Percentiles rank a stretch among this genome's conserved stretches.
Evolutionary conservation across 768 basidiomycete genomes (phyloP).

Genomic region (Hemileccinum impolitum): DNA sequence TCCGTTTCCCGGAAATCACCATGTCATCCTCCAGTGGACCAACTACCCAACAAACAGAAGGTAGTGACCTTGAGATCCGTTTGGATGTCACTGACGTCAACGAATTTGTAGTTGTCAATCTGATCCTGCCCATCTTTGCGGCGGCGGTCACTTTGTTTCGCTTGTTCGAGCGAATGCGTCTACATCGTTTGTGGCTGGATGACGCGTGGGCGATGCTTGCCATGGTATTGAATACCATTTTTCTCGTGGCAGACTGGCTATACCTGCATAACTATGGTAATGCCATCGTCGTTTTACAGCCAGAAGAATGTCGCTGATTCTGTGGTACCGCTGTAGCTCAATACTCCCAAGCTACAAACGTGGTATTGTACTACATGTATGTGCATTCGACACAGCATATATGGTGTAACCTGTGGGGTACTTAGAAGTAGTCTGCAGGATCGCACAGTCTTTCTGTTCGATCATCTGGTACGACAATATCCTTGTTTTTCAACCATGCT

Average conservation of each 20-base stretch:
- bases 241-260: neutral
- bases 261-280: conserved; percentile 3
- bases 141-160: neutral
- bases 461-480: neutral
- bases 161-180: neutral
- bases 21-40: neutral
- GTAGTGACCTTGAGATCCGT: neutral
- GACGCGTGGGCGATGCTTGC: neutral
- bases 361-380: conserved; percentile 3
- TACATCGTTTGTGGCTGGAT: neutral
- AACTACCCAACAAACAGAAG: neutral
- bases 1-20: neutral
- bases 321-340: neutral
- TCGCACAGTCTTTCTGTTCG: neutral
- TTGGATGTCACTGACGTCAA: neutral
- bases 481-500: neutral
- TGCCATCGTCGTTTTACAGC: neutral
- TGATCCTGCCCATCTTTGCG: neutral
- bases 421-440: neutral
- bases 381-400: neutral
- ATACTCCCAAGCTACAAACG: neutral
- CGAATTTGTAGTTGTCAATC: neutral
- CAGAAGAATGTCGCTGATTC: neutral
- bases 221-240: neutral
- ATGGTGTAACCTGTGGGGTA: neutral